Evolutionary conservation across 768 basidiomycete species (phyloP), one percentile per base, ranked within the genome.

Genomic region (Tylopilus intermedius): DNA sequence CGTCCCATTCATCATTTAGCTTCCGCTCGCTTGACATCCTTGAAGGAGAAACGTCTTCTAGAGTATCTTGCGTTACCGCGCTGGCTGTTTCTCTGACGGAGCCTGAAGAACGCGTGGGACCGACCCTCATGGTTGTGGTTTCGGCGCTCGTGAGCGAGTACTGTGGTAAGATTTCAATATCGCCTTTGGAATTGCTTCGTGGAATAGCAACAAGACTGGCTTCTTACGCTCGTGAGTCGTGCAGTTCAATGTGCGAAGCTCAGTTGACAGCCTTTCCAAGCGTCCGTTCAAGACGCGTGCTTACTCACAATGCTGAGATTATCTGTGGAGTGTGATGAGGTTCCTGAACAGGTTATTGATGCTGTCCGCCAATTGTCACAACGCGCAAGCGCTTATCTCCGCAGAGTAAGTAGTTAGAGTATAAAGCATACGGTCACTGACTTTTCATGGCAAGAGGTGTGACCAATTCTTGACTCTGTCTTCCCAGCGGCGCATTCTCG

Each of bases 291-390:
- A 63, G 90, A 93, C 53, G 81, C 81, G 4, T 81, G 81, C 54
- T 68, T 93, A 29, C 64, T 91, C 30, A 76, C 83, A 3, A 86
- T 92, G 83, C 67, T 90, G 33, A 77, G 88, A 49, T 56, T 90
- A 29, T 73, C 78, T 45, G 80, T 78, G 3, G 78, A 82, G 18
- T 84, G 82, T 59, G 76, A 80, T 9, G 70, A 76, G 22, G 63
- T 86, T 10, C 79, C 84, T 4, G 62, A 71, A 18, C 69, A 77
- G 6, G 72, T 80, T 22, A 57, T 72, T 13, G 66, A 63, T 22
- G 57, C 63, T 13, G 79, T 89, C 10, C 66, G 67, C 21, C 68
- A 69, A 35, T 49, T 84, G 40, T 70, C 74, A 11, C 70, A 76
- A 47, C 66, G 61, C 7, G 71, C 79, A 8, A 73, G 80, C 27